Evolutionary conservation across 2,329 filamentous ascomycete genomes (phyloP).

Genomic region (Aspergillus bombycis): DNA sequence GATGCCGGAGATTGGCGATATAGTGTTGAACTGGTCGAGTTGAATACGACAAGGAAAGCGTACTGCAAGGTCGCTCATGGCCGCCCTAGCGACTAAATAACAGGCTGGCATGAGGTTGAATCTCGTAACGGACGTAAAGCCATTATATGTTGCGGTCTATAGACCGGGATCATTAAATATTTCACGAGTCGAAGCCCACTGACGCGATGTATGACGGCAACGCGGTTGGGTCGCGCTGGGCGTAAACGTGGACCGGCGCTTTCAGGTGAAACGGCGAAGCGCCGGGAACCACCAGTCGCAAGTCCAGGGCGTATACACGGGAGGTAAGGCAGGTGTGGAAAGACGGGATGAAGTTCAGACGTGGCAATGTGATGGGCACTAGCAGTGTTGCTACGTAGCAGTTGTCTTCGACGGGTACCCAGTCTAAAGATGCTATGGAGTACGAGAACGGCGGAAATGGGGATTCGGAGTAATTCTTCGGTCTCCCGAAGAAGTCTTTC

Average conservation of each 20-base stretch:
- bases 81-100: not conserved
- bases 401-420: constrained; percentile 1
- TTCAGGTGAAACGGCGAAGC: constrained; percentile 8
- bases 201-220: constrained; percentile 17
- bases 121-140: not conserved
- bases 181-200: constrained; percentile 1
- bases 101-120: not conserved
- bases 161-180: not conserved
- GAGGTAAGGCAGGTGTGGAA: constrained; percentile 23
- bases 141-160: not conserved
- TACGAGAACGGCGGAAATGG: constrained; percentile 12
- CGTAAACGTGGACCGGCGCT: constrained; percentile 12
- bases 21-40: not conserved
- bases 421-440: constrained; percentile 12
- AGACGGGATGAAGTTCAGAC: constrained; percentile 18
- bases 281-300: constrained; percentile 15
- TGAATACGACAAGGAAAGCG: not conserved
- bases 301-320: constrained; percentile 13
- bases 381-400: constrained; percentile 13
- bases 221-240: constrained; percentile 11
- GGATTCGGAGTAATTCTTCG: constrained; percentile 17
- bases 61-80: not conserved
- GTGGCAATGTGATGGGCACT: constrained; percentile 19
- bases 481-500: constrained; percentile 15
- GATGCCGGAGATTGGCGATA: not conserved